Evolutionary conservation across 345 rosid genomes (phyloP).

Genomic region (Linum trigynum): DNA sequence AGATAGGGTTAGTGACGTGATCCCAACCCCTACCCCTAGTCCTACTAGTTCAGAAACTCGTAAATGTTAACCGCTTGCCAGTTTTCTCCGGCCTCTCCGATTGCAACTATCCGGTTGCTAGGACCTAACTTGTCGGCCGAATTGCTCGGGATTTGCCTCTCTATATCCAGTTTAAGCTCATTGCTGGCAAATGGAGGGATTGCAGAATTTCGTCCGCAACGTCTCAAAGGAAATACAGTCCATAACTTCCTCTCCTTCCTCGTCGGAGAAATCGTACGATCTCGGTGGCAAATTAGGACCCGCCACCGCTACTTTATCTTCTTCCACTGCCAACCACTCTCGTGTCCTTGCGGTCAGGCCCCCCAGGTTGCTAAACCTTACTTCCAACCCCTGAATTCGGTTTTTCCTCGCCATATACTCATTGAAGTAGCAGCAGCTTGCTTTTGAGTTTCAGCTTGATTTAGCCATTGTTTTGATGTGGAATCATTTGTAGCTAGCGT

Average conservation of each 20-base stretch:
- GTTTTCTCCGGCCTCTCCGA: too few relatives aligned
- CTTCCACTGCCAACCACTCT: background rate
- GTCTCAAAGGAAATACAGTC: background rate
- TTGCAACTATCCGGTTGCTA: too few relatives aligned
- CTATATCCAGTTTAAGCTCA: too few relatives aligned
- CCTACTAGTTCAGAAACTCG: too few relatives aligned
- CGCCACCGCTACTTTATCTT: background rate
- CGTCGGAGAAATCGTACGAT: too few relatives aligned
- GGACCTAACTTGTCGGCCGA: too few relatives aligned
- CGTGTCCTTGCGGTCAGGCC: conserved; percentile 1
- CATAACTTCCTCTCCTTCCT: background rate
- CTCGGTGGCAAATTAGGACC: background rate
- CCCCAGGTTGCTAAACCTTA: background rate
- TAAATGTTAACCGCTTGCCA: too few relatives aligned
- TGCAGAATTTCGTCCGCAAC: background rate
- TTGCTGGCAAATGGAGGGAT: background rate
- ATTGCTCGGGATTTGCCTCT: too few relatives aligned
- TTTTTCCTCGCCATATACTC: too few relatives aligned
- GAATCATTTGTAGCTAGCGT: background rate
- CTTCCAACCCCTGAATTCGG: background rate
- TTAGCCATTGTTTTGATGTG: background rate
- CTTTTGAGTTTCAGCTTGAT: background rate
- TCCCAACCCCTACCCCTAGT: too few relatives aligned
- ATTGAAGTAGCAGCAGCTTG: too few relatives aligned
- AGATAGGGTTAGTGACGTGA: too few relatives aligned